Percentiles rank a stretch among this genome's conserved stretches.
phyloP scores from a whole-genome alignment of 2,329 filamentous ascomycete genomes.

The Teratosphaeria viscida region DNA sequence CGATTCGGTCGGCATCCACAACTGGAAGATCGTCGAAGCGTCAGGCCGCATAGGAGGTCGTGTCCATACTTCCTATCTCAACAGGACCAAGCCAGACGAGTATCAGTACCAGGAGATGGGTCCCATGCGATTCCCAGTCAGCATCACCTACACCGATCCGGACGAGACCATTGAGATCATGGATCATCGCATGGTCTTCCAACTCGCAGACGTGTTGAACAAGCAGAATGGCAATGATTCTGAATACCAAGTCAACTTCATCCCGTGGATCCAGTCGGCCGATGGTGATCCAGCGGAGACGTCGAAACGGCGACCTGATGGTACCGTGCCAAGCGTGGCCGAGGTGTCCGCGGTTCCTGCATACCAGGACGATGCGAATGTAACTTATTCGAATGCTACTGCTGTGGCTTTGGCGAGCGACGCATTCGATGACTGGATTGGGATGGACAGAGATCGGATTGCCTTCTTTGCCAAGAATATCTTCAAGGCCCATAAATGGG shows the following conservation, averaged over 20 bases:
- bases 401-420: constrained; percentile 29
- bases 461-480: constrained; percentile 32
- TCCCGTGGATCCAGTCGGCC: constrained; percentile 50
- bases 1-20: constrained; percentile 46
- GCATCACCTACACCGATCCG: constrained; percentile 30
- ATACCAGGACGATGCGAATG: constrained; percentile 14
- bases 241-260: constrained; percentile 46
- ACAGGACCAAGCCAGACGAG: constrained; percentile 46
- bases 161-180: constrained; percentile 49
- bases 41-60: constrained; percentile 52
- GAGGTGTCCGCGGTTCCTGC: constrained; percentile 37
- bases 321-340: constrained; percentile 42
- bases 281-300: constrained; percentile 44
- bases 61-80: constrained; percentile 53
- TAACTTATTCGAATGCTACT: constrained; percentile 24
- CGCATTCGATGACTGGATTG: constrained; percentile 28
- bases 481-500: constrained; percentile 44
- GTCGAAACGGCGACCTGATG: constrained; percentile 40
- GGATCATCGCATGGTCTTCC: constrained; percentile 56
- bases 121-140: constrained; percentile 53
- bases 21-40: constrained; percentile 54
- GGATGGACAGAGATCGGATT: constrained; percentile 24
- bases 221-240: constrained; percentile 44
- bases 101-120: constrained; percentile 61
- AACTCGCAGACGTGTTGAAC: constrained; percentile 51